Evolutionary conservation across 306 rosid genomes (phyloP).

Genomic region (Castanea crenata): DNA sequence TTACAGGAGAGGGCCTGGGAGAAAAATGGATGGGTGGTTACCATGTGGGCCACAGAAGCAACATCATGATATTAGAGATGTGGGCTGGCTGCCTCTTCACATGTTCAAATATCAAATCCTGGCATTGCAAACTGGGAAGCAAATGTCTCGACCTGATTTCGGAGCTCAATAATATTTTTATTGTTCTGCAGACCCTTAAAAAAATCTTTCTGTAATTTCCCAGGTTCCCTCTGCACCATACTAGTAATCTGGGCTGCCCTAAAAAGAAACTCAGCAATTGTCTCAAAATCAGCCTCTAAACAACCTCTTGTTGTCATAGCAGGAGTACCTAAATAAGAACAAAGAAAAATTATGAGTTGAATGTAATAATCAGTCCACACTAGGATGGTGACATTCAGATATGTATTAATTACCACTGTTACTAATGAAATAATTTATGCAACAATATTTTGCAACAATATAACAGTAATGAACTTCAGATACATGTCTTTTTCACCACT

Average conservation of each 20-base stretch:
- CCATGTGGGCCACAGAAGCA: slow-evolving; percentile 22
- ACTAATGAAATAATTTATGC: background rate
- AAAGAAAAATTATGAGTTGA: background rate
- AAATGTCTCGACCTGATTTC: slow-evolving; percentile 64
- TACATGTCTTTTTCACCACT: background rate
- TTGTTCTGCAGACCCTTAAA: slow-evolving; percentile 55
- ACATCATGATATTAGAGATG: slow-evolving; percentile 1
- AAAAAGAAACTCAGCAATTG: slow-evolving; percentile 66
- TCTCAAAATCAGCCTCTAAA: slow-evolving; percentile 75
- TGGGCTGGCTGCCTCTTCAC: slow-evolving; percentile 10
- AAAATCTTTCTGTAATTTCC: slow-evolving; percentile 56
- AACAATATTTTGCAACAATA: too few relatives aligned
- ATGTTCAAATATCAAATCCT: slow-evolving; percentile 50
- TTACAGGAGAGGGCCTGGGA: slow-evolving; percentile 18
- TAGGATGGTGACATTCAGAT: background rate
- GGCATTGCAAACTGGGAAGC: slow-evolving; percentile 82
- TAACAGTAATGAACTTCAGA: background rate
- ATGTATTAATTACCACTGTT: background rate
- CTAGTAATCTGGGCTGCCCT: slow-evolving; percentile 72
- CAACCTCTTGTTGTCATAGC: slow-evolving; percentile 95
- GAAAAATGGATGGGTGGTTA: slow-evolving; percentile 11
- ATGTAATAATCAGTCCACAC: background rate
- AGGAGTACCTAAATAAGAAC: slow-evolving; percentile 63
- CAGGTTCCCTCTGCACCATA: slow-evolving; percentile 55
- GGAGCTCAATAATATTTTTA: slow-evolving; percentile 60